Percentiles rank a stretch among this genome's conserved stretches.
Evolutionary conservation across 192 early-diverging fungal genomes (phyloP).

Genomic region (Umbelopsis sp.): DNA sequence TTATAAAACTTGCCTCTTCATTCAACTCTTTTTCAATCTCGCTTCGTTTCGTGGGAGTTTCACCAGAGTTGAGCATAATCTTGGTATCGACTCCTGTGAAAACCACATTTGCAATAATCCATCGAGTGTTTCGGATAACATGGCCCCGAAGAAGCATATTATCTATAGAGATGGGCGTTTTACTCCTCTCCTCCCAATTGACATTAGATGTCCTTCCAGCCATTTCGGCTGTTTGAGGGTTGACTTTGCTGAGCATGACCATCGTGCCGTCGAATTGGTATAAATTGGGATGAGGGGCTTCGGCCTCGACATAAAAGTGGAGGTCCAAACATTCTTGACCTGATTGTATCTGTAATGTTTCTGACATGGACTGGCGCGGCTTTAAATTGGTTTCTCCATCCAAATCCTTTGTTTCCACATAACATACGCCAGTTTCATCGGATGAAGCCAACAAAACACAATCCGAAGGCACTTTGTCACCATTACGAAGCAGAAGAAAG

Average conservation of each 20-base stretch:
- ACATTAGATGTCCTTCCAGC: neutral
- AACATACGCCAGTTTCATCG: constrained; percentile 77
- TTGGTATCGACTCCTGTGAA: constrained; percentile 92
- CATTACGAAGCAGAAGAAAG: constrained; percentile 80
- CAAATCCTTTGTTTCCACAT: constrained; percentile 93
- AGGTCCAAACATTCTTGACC: constrained; percentile 76
- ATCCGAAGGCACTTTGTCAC: constrained; percentile 86
- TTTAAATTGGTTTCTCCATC: constrained; percentile 99
- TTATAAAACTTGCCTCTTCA: constrained; percentile 51
- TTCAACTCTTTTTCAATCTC: constrained; percentile 89
- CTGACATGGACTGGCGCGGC: constrained; percentile 67
- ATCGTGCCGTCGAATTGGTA: constrained; percentile 77
- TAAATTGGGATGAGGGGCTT: constrained; percentile 78
- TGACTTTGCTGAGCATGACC: constrained; percentile 36
- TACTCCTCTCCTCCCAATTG: constrained; percentile 30
- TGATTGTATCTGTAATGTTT: constrained; percentile 66
- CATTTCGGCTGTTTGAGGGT: neutral
- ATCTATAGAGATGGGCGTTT: constrained; percentile 75
- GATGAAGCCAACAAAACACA: constrained; percentile 80
- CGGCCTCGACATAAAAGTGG: constrained; percentile 70
- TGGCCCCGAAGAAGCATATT: constrained; percentile 89
- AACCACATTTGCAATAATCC: constrained; percentile 81
- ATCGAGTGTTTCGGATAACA: constrained; percentile 87
- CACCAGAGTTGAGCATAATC: constrained; percentile 89
- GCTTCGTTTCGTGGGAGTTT: constrained; percentile 88